Conservation (phyloP, 257 asterid genomes). For the Solanum appendiculatum region DNA sequence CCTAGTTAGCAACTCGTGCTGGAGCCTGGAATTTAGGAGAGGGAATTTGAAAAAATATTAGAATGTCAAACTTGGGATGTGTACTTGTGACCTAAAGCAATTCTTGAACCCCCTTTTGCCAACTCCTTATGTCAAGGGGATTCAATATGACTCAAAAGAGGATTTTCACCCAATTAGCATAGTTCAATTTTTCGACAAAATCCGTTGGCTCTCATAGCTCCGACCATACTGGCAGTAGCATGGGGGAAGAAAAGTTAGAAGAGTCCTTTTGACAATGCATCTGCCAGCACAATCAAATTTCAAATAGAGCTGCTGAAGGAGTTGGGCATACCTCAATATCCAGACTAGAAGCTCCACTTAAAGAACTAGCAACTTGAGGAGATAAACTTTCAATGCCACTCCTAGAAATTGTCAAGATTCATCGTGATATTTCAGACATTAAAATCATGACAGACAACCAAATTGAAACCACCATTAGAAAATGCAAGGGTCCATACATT, state of each 20-base stretch:
- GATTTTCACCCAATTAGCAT: background rate
- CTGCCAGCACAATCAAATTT: background rate
- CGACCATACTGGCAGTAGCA: background rate
- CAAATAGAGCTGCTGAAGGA: conserved; percentile 5
- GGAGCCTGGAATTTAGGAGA: background rate
- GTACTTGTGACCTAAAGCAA: background rate
- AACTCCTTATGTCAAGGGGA: background rate
- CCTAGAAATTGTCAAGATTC: conserved; percentile 17
- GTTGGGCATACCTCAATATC: conserved; percentile 52
- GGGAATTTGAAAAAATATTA: background rate
- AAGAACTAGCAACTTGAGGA: conserved; percentile 33
- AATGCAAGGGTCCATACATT: conserved; percentile 17
- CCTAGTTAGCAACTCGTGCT: background rate
- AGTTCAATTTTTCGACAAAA: background rate
- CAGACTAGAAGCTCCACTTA: conserved; percentile 45
- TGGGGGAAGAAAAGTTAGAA: background rate
- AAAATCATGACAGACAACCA: background rate
- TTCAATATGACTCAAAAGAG: background rate
- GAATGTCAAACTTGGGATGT: background rate
- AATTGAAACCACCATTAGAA: background rate
- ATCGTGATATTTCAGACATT: background rate
- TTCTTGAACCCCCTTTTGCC: background rate
- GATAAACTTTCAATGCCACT: conserved; percentile 32
- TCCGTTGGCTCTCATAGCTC: background rate
- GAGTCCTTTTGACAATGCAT: background rate